These are phyloP conservation scores for Eimeria falciformis DNA, from an alignment of 169 alveolate genomes.

Conservation along the genomic window DNA sequence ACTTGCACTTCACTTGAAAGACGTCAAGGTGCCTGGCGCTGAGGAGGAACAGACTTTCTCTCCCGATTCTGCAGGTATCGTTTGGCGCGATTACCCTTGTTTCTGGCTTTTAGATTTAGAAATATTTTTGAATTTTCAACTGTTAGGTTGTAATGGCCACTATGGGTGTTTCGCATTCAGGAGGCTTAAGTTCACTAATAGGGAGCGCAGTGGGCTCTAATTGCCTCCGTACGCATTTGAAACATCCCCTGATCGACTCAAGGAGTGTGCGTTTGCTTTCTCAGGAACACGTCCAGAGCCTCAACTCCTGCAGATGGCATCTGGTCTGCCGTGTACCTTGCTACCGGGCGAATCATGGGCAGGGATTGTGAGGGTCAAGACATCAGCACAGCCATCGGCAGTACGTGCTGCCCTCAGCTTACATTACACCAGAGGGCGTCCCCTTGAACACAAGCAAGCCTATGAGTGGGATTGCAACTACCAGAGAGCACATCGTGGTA, in stretches of 20 bases:
- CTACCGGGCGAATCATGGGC: conserved; percentile 71
- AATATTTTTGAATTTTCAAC: too few relatives aligned
- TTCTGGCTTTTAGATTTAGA: too few relatives aligned
- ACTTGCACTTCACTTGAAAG: conserved; percentile 22
- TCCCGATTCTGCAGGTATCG: conserved; percentile 2
- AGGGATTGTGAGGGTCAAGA: conserved; percentile 29
- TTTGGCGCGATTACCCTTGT: too few relatives aligned
- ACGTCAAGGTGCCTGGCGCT: conserved; percentile 1
- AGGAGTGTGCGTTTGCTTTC: not conserved
- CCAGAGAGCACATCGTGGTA: not conserved
- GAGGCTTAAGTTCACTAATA: too few relatives aligned
- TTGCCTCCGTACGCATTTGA: too few relatives aligned
- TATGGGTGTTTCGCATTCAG: too few relatives aligned
- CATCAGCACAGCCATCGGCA: conserved; percentile 30
- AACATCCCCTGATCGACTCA: too few relatives aligned
- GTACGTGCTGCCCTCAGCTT: not conserved
- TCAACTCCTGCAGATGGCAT: conserved; percentile 21
- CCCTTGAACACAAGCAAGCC: not conserved
- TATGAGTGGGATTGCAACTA: not conserved
- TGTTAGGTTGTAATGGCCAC: too few relatives aligned
- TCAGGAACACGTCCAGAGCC: conserved; percentile 8
- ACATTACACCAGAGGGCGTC: not conserved
- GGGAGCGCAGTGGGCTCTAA: too few relatives aligned
- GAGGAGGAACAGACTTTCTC: not conserved
- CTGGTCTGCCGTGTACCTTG: conserved; percentile 52